Evolutionary conservation across 176 grass and related monocot species (phyloP), one percentile per base, ranked within the genome.

Genomic region (Elymus sibiricus): DNA sequence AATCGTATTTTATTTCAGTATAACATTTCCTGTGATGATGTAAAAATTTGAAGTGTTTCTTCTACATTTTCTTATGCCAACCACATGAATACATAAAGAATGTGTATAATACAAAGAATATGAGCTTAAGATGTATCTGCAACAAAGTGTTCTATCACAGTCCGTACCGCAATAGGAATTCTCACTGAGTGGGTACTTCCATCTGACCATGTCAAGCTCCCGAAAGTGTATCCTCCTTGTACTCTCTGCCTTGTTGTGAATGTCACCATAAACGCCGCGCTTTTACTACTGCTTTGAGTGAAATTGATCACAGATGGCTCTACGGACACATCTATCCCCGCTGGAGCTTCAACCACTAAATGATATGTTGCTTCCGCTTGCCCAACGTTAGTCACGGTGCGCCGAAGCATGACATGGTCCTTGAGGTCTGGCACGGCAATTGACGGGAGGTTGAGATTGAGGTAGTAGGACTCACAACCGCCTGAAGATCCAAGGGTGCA

Each of bases 351-450:
- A 4, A 93, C 35, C 3, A 59, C 16, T 0, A 17, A 82, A 0
- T 15, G 44, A 59, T 87, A 93, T 0, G 37, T 55, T 21, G 51
- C 17, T 55, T 55, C 51, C 0, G 17, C 17, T 21, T 17, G 17
- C 51, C 51, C 51, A 0, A 89, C 83, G 2, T 92, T 92, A 24
- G 85, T 84, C 0, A 87, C 70, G 2, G 86, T 79, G 15, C 80
- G 67, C 34, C 4, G 28, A 11, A 88, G 64, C 3, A 32, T 78
- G 25, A 83, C 25, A 2, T 65, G 78, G 51, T 55, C 51, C 51
- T 55, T 21, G 51, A 55, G 51, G 6, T 55, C 51, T 21, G 51
- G 51, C 17, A 55, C 51, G 17, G 51, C 17, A 21, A 55, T 55
- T 55, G 51, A 55, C 0, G 51, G 51, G 7, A 55, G 51, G 17